These are phyloP conservation scores for Wilcoxina mikolae DNA, from an alignment of 495 filamentous ascomycete species.

Conservation along the genomic window DNA sequence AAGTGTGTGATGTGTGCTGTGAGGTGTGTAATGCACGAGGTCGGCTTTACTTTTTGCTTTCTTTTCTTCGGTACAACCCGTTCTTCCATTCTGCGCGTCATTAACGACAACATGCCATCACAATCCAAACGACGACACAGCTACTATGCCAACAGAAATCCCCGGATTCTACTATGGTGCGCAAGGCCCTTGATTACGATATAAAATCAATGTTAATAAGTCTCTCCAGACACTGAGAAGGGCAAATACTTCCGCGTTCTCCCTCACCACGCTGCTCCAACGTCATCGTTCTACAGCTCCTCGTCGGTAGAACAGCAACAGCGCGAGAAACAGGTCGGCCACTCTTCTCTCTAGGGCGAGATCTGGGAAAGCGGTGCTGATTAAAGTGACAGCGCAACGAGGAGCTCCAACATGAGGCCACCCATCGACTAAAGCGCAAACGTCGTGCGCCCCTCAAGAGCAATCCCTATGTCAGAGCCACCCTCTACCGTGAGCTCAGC, in stretches of 20 bases:
- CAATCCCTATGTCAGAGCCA: constrained; percentile 17
- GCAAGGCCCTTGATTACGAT: neutral
- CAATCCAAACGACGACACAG: too few relatives aligned
- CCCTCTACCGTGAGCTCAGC: constrained; percentile 16
- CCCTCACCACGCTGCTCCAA: constrained; percentile 28
- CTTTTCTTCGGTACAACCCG: too few relatives aligned
- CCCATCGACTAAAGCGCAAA: constrained; percentile 7
- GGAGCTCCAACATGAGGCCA: constrained; percentile 10
- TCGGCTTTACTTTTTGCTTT: too few relatives aligned
- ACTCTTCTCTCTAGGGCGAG: neutral
- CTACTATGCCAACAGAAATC: constrained; percentile 18
- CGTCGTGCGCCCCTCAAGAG: constrained; percentile 11
- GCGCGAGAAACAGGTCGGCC: constrained; percentile 7
- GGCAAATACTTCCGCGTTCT: constrained; percentile 38
- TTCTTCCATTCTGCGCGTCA: too few relatives aligned
- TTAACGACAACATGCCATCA: too few relatives aligned
- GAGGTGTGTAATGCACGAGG: too few relatives aligned
- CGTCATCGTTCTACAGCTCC: constrained; percentile 22
- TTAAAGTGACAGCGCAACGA: constrained; percentile 9
- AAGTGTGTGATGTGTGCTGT: too few relatives aligned
- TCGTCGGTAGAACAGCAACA: constrained; percentile 13
- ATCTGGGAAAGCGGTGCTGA: neutral
- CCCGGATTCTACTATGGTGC: constrained; percentile 37
- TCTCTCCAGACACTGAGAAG: constrained; percentile 31
- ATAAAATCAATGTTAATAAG: neutral